Conservation (phyloP, 306 rosid species). For the Erythrophleum fordii region DNA sequence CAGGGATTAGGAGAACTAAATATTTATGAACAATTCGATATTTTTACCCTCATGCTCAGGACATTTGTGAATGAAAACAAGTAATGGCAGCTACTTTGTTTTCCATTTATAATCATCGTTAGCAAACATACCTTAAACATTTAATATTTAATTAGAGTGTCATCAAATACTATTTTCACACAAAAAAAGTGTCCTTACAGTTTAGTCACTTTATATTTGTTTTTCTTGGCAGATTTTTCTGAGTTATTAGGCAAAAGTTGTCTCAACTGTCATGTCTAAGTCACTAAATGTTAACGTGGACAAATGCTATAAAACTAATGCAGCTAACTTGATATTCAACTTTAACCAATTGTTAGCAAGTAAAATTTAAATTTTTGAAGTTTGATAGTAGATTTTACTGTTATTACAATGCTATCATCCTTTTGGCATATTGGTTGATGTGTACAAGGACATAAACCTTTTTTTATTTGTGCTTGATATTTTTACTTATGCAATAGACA, state of each 20-base stretch:
- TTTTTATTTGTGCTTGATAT: too few species aligned
- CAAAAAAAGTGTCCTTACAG: background rate
- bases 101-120: background rate
- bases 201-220: background rate
- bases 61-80: conserved; percentile 23
- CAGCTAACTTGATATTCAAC: background rate
- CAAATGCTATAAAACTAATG: background rate
- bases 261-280: background rate
- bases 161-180: background rate
- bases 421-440: too few species aligned
- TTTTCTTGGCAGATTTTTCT: background rate
- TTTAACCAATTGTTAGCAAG: background rate
- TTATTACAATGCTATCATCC: too few species aligned
- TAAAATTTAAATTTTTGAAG: background rate
- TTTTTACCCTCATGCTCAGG: conserved; percentile 1
- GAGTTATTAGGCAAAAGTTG: background rate
- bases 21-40: background rate
- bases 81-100: conserved; percentile 1
- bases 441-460: too few species aligned
- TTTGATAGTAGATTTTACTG: background rate
- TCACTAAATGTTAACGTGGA: background rate
- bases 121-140: conserved; percentile 9
- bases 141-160: background rate
- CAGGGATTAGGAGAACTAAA: conserved; percentile 3
- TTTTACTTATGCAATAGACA: too few species aligned